Evolutionary conservation across 106 monocot species (phyloP), one percentile per base, ranked within the genome.

Genomic region (Apostasia shenzhenica): DNA sequence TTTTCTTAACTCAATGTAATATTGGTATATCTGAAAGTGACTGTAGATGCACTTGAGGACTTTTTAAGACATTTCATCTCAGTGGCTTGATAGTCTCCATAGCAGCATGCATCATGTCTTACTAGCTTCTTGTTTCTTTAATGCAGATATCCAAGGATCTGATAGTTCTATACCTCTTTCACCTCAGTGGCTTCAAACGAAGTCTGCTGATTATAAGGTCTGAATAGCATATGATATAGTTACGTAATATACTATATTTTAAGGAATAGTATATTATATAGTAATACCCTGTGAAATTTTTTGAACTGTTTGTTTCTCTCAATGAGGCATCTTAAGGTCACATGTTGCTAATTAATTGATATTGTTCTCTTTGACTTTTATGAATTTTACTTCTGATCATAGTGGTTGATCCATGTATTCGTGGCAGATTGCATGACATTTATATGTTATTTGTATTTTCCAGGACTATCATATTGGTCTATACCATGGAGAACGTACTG

Each of bases 161-260:
- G 92, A 92, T 11, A 79, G 63, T 76, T 63, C 78, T 49, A 74
- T 89, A 45, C 89, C 97, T 43, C 83, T 97, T 73, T 97, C 92
- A 72, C 97, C 92, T 70, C 97, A 92, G 67, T 97, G 97, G 97
- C 97, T 97, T 80, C 76, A 87, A 63, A 64, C 85, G 59, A 89
- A 93, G 72, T 68, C 78, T 76, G 89, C 74, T 45, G 93, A 89
- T 59, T 84, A 50, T 50, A 93, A 84, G 79, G 67, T 76, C 65
- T 77, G 85, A 77, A 40, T 13, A 2, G 48, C 9, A 48, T 12
- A 63, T 63, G 44, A 3, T 40, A 45, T 12, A 42, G 11, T 2
- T 26, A 52, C 39, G 55, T 26, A 26, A 7, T 49, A 26, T 50
- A 69, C 49, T 46, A 26, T 13, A 43, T 49, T 67, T 52, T 52